Percentiles rank a stretch among this genome's conserved stretches.
These are phyloP conservation scores for Trametes villosa DNA, from an alignment of 768 basidiomycete species.

Conservation along the genomic window DNA sequence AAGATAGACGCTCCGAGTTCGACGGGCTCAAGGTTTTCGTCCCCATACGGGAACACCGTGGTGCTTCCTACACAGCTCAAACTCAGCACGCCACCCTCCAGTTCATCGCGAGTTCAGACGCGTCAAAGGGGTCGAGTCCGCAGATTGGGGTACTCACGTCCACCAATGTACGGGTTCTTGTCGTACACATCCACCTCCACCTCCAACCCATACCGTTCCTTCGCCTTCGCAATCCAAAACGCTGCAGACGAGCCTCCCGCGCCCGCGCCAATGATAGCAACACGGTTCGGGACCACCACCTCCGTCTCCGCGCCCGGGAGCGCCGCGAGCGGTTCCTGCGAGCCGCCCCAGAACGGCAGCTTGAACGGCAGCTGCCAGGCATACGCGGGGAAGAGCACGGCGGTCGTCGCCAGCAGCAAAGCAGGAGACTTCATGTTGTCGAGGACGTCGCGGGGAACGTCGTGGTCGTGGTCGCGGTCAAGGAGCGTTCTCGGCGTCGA, in stretches of 20 bases:
- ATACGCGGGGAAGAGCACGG: conserved; percentile 16
- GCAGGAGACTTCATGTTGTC: conserved; percentile 16
- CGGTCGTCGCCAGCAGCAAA: conserved; percentile 7
- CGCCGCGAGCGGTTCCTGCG: conserved; percentile 10
- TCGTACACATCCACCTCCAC: conserved; percentile 89
- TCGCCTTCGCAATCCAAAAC: conserved; percentile 82
- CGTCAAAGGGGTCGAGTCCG: too few species aligned
- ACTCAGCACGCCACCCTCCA: neutral
- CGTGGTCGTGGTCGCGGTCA: neutral
- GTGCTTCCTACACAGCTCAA: conserved; percentile 63
- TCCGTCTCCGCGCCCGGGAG: conserved; percentile 4
- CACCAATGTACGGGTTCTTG: conserved; percentile 74
- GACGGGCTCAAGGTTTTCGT: conserved; percentile 59
- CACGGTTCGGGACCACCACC: conserved; percentile 44
- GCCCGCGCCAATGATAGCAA: conserved; percentile 92
- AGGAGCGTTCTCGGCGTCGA: neutral
- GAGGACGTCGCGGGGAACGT: neutral
- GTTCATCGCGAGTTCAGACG: too few species aligned
- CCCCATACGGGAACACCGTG: conserved; percentile 71
- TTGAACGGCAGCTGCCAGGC: conserved; percentile 27
- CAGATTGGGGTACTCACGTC: conserved; percentile 60
- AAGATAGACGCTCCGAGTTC: conserved; percentile 93
- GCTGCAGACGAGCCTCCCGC: conserved; percentile 86
- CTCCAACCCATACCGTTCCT: conserved; percentile 67
- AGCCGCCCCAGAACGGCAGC: conserved; percentile 20